A percentile compares a stretch with the other conserved stretches of the same genome.
Evolutionary conservation across 2,329 filamentous ascomycete genomes (phyloP).

Genomic region (Sporothrix dimorphospora): DNA sequence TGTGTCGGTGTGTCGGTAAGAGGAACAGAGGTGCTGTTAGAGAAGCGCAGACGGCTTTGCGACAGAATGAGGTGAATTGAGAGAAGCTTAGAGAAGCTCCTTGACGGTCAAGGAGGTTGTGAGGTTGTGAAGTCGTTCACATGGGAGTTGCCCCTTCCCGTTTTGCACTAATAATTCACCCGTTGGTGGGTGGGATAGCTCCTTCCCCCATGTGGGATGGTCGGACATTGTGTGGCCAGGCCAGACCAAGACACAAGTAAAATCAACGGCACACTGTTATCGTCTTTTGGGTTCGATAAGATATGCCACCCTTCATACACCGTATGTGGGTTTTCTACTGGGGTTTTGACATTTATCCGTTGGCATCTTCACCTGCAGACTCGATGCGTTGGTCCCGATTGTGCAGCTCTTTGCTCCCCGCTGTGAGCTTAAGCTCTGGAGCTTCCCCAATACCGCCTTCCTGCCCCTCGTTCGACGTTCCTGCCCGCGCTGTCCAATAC

Average conservation of each 20-base stretch:
- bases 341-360: neutral
- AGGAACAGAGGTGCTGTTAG: neutral
- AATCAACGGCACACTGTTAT: neutral
- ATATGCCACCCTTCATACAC: neutral
- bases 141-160: conserved; percentile 10
- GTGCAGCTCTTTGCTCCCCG: neutral
- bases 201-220: conserved; percentile 1
- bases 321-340: neutral
- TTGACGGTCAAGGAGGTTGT: neutral
- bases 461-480: neutral
- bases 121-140: neutral
- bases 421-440: neutral
- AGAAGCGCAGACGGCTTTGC: neutral
- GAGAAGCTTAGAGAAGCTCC: neutral
- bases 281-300: conserved; percentile 1
- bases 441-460: conserved; percentile 16
- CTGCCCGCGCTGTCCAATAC: neutral
- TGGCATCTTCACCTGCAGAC: neutral
- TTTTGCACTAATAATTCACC: conserved; percentile 16
- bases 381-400: conserved; percentile 12
- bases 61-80: neutral
- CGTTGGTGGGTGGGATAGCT: conserved; percentile 16
- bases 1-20: neutral
- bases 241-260: neutral
- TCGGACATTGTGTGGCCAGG: neutral